Evolutionary conservation across 2,329 filamentous ascomycete genomes (phyloP), one percentile per base, ranked within the genome.

Genomic region (Sordariomycetes sp.): DNA sequence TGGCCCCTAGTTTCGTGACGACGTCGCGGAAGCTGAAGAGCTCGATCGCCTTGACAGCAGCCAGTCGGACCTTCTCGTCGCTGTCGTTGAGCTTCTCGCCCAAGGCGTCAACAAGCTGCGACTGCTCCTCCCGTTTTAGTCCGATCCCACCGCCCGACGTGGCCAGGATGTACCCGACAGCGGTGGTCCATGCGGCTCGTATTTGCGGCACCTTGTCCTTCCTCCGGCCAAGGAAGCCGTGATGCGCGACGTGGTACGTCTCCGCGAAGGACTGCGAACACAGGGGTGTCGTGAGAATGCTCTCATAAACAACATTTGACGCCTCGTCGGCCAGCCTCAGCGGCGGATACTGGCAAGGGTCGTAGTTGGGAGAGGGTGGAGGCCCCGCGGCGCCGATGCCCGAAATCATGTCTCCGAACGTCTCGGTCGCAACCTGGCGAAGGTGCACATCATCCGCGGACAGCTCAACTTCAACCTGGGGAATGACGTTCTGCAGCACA

Each of bases 91-190:
- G 79, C 73, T 92, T 90, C 59, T 90, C 88, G 1, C 84, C 82
- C 22, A 97, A 76, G 10, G 82, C 82, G 60, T 81, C 80, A 53
- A 96, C 80, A 42, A 97, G 79, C 52, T 80, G 77, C 55, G 79
- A 78, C 68, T 96, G 90, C 62, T 97, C 92, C 58, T 89, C 86
- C 7, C 86, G 80, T 64, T 88, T 91, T 48, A 97, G 75, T 0
- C 92, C 92, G 62, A 94, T 92, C 25, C 89, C 89, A 53, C 92
- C 92, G 25, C 90, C 92, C 25, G 89, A 92, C 0, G 94, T 97
- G n/a, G 87, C 81, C 10, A 99, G 72, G 57, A 99, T 95, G 62
- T 90, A 82, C 6, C 91, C 90, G 42, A 87, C 84, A 12, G 86
- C 87, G 0, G 86, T 88, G 1, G 87, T 87, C 92, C 92, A 99